Percentiles rank a stretch among this genome's conserved stretches.
Evolutionary conservation across 2,329 filamentous ascomycete species (phyloP).

Genomic region (Penicillium corylophilum): DNA sequence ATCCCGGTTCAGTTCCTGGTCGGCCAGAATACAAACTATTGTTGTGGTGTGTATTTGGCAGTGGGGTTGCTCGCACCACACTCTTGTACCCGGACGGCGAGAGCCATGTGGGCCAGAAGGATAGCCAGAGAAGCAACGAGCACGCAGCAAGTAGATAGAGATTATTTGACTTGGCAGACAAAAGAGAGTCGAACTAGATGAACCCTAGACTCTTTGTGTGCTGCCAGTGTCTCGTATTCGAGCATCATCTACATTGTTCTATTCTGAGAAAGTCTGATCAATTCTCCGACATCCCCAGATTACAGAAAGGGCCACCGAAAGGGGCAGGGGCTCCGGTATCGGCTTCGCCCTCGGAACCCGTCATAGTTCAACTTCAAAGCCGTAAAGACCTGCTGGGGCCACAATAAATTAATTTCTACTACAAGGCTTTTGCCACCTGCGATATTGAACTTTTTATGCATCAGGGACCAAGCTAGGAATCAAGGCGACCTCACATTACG

Average conservation of each 20-base stretch:
- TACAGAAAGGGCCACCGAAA: neutral
- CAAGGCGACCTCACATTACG: neutral
- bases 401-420: neutral
- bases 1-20: slow-evolving; percentile 2
- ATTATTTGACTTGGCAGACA: too few species aligned
- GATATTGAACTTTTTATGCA: neutral
- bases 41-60: slow-evolving; percentile 7
- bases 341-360: neutral
- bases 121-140: too few species aligned
- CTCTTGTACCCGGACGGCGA: neutral
- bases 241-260: neutral
- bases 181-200: too few species aligned
- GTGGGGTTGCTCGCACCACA: neutral
- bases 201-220: too few species aligned
- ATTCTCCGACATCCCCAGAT: neutral
- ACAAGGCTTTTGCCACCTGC: neutral
- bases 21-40: slow-evolving; percentile 12
- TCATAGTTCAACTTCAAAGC: neutral
- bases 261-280: neutral
- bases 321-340: neutral
- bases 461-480: neutral
- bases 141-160: too few species aligned
- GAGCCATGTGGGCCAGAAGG: neutral
- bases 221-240: too few species aligned
- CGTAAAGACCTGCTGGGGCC: neutral